These are phyloP conservation scores for Mycena epipterygia DNA, from an alignment of 768 basidiomycete genomes.

Conservation along the genomic window DNA sequence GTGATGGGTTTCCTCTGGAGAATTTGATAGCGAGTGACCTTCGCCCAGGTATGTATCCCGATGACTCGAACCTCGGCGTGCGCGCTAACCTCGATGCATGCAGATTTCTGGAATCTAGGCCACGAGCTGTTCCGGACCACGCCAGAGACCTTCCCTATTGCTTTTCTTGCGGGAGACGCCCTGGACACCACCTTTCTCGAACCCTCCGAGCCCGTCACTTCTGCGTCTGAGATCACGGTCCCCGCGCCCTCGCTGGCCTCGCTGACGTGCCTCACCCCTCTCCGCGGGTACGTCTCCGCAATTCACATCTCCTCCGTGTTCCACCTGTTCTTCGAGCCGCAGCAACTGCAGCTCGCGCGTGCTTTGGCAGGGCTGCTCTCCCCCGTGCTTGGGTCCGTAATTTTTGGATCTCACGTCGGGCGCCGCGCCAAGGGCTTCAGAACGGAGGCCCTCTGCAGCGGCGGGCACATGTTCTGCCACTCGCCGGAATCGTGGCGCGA, in stretches of 20 bases:
- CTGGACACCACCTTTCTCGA: conserved; percentile 62
- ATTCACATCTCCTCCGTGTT: conserved; percentile 58
- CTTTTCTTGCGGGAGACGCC: conserved; percentile 68
- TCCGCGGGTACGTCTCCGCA: conserved; percentile 62
- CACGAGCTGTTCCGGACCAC: conserved; percentile 72
- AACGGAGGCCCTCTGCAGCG: conserved; percentile 4
- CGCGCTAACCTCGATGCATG: background rate
- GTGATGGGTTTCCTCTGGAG: conserved; percentile 55
- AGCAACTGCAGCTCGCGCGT: conserved; percentile 47
- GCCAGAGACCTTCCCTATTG: conserved; percentile 64
- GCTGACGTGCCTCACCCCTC: conserved; percentile 57
- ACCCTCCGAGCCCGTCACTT: conserved; percentile 44
- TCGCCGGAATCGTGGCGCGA: conserved; percentile 52
- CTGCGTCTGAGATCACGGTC: conserved; percentile 34
- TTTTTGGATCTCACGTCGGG: conserved; percentile 55
- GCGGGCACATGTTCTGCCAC: conserved; percentile 53
- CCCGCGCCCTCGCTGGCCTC: conserved; percentile 41
- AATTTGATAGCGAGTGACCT: conserved; percentile 56
- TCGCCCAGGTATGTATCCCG: conserved; percentile 41
- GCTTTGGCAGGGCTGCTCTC: conserved; percentile 49
- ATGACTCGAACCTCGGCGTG: background rate
- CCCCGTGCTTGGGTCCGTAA: conserved; percentile 49
- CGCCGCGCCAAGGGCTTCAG: conserved; percentile 48
- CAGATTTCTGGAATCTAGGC: conserved; percentile 74
- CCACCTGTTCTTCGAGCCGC: conserved; percentile 52